Evolutionary conservation across 768 basidiomycete species (phyloP).

Genomic region (Tephrocybe sp.): DNA sequence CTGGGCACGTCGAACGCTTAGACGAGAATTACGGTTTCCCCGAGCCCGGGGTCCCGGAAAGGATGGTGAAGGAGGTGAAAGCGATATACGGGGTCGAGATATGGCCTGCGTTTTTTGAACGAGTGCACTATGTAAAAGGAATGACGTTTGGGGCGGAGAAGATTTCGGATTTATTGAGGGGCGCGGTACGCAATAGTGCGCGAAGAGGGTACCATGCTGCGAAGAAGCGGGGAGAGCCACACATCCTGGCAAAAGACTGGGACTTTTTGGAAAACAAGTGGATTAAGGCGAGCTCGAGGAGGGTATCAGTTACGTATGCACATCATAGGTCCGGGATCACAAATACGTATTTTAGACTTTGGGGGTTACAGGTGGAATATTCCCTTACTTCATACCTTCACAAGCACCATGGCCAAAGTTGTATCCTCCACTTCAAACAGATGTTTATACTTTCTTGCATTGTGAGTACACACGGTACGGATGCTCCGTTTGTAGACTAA

Average conservation of each 20-base stretch:
- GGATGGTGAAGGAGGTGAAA: conserved; percentile 41
- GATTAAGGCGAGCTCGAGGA: too few relatives aligned
- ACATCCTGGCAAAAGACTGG: too few relatives aligned
- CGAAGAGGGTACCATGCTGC: conserved; percentile 25
- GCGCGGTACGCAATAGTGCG: conserved; percentile 28
- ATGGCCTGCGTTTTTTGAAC: conserved; percentile 40
- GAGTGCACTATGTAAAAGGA: conserved; percentile 30
- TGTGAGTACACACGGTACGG: conserved; percentile 1
- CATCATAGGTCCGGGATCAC: too few relatives aligned
- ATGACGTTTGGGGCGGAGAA: conserved; percentile 26
- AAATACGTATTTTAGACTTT: background rate
- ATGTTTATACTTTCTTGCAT: conserved; percentile 7
- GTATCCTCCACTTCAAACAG: conserved; percentile 3
- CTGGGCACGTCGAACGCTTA: conserved; percentile 24
- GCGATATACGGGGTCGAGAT: conserved; percentile 34
- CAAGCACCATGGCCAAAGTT: background rate
- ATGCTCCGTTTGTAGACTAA: too few relatives aligned
- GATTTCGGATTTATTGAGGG: conserved; percentile 36
- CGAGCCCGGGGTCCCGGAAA: conserved; percentile 32
- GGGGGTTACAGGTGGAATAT: too few relatives aligned
- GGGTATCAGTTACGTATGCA: too few relatives aligned
- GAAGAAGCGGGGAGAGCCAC: too few relatives aligned
- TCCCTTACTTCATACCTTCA: too few relatives aligned
- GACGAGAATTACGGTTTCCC: conserved; percentile 43
- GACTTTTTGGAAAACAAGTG: too few relatives aligned